phyloP scores from a whole-genome alignment of 2,329 filamentous ascomycete species.

The Botrytis sinoallii region DNA sequence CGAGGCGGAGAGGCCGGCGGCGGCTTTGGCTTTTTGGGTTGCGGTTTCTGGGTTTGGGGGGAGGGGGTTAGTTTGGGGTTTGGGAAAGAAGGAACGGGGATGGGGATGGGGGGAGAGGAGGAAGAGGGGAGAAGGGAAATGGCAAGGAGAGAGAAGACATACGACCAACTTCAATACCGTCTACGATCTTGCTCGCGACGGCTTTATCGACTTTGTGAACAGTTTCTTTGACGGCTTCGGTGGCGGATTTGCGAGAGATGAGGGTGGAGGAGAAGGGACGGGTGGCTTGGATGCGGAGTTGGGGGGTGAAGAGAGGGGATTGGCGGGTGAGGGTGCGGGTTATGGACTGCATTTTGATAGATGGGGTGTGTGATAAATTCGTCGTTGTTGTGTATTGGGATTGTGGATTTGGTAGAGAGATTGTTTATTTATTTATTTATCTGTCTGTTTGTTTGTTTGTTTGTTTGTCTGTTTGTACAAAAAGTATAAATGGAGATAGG shows the following conservation, averaged over 20 bases:
- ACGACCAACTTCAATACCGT: conserved; percentile 59
- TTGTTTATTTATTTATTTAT: no score
- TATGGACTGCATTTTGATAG: conserved; percentile 10
- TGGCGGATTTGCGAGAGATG: not conserved
- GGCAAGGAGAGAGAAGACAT: conserved; percentile 34
- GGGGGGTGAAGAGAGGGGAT: not conserved
- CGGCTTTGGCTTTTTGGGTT: conserved; percentile 50
- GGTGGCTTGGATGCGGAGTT: not conserved
- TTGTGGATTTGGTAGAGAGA: no score
- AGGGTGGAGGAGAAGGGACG: not conserved
- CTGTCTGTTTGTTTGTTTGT: no score
- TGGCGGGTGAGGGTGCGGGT: not conserved
- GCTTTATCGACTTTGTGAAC: conserved; percentile 57
- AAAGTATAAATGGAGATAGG: no score
- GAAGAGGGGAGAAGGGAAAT: not conserved
- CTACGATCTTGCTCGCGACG: conserved; percentile 59
- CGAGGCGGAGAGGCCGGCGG: conserved; percentile 39
- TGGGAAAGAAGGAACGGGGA: not conserved
- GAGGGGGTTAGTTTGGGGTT: not conserved
- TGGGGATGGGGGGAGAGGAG: not conserved
- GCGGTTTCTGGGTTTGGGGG: conserved; percentile 35
- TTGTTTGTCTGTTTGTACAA: no score
- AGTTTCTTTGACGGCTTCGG: conserved; percentile 48
- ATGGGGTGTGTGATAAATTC: not conserved
- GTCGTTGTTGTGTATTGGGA: not conserved